phyloP scores from a whole-genome alignment of 2,329 filamentous ascomycete genomes.

The Penicillium hesseltinei region DNA sequence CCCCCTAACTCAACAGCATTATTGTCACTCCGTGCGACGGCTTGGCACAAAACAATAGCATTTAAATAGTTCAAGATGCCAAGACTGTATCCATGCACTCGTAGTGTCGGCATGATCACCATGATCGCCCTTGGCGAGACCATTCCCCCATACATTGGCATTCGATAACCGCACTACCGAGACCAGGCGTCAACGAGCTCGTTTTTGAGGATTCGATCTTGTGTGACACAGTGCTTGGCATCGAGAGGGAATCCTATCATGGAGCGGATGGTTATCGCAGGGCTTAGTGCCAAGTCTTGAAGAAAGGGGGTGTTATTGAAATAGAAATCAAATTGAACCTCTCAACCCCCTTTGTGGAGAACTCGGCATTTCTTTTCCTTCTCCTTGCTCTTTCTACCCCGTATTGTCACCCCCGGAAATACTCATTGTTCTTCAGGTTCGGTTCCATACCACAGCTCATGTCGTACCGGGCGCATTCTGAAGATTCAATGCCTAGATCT shows the following conservation, averaged over 20 bases:
- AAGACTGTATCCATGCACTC: neutral
- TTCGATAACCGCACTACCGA: neutral
- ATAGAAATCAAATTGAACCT: neutral
- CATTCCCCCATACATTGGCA: neutral
- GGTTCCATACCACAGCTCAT: neutral
- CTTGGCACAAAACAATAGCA: conserved; percentile 12
- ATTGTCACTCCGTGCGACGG: conserved; percentile 5
- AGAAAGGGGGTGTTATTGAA: conserved; percentile 5
- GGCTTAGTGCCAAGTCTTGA: conserved; percentile 4
- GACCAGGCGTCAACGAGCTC: neutral
- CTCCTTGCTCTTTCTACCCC: conserved; percentile 6
- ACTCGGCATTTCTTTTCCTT: neutral
- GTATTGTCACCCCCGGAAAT: conserved; percentile 8
- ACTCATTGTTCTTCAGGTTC: neutral
- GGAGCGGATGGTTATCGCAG: neutral
- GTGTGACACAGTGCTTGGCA: conserved; percentile 3
- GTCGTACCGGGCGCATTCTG: conserved; percentile 11
- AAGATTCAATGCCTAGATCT: conserved; percentile 10
- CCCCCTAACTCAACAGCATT: conserved; percentile 6
- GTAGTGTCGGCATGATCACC: conserved; percentile 4
- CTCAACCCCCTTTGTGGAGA: conserved; percentile 8
- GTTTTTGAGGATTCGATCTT: conserved; percentile 1
- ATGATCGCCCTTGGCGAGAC: conserved; percentile 14
- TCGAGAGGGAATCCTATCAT: conserved; percentile 4
- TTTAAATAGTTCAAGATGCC: conserved; percentile 1